A percentile compares a stretch with the other conserved stretches of the same genome.
phyloP scores from a whole-genome alignment of 306 rosid species.

The Cucumis cinereus region DNA sequence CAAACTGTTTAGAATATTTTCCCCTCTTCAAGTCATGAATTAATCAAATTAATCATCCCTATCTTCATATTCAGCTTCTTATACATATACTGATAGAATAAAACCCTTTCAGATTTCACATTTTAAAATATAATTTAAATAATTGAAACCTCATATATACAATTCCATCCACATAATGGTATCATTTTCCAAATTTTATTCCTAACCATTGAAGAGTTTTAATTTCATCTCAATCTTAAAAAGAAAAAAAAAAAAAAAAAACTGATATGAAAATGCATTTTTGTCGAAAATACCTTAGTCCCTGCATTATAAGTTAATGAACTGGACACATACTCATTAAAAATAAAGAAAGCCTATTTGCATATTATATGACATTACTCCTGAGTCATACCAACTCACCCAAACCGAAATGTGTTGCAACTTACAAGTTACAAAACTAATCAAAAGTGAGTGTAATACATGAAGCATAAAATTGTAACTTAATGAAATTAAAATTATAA shows the following conservation, averaged over 20 bases:
- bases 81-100: background rate
- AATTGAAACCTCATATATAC: background rate
- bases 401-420: background rate
- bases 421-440: background rate
- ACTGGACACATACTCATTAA: background rate
- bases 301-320: background rate
- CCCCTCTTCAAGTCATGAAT: background rate
- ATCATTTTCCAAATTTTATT: background rate
- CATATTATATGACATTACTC: background rate
- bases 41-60: too few species aligned
- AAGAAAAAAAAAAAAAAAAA: too few species aligned
- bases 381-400: background rate
- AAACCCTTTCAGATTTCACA: background rate
- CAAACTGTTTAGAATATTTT: background rate
- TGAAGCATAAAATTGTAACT: background rate
- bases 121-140: background rate
- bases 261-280: background rate
- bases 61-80: background rate
- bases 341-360: background rate
- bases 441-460: background rate
- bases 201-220: background rate
- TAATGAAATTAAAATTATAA: background rate
- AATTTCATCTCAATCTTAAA: background rate
- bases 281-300: background rate
- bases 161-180: background rate